Base-by-base conservation (phyloP, 2,329 filamentous ascomycete genomes). In the Chrysoporthe deuterocubensis region DNA sequence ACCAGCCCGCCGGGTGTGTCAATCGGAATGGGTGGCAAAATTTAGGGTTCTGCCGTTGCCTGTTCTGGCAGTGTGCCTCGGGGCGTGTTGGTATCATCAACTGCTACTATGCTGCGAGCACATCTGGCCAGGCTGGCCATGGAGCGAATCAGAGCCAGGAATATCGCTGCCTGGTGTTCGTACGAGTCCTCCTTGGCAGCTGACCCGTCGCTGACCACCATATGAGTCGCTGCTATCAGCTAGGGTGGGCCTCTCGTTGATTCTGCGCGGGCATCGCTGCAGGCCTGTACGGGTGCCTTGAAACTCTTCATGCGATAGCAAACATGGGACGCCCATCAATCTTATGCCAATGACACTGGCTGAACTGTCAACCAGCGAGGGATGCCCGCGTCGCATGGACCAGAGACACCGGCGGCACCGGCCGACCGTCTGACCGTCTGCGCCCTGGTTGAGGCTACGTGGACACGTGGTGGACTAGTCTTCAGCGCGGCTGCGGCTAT, bases 181-280 rank as follows among this genome's bases (percentile, higher is more conserved):
- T 26, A 32, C 13, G 26, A 54, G 50, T 8, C 8, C 21, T 5
- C 32, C 21, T 32, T 32, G 50, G 50, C 50, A 26, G 50, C 50
- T 34, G 50, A 54, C 21, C 3, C 6, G 6, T 42, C 9, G 37
- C 57, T 43, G n/a, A 60, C 42, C 34, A 43, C 57, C 57, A 26
- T 43, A 44, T 42, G 57, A 60, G 57, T 60, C 57, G 18, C 13
- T 43, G 37, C 40, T 60, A n/a, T 40, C n/a, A 40, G 57, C 57
- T 32, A 40, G 18, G 6, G 18, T 60, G 57, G 37, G 57, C 26
- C 26, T 16, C 46, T 21, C 46, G 46, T 21, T 26, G 50, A 7
- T 14, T 32, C 32, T 13, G 32, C 21, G 40, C 16, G 57, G 37
- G 14, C 57, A 44, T 21, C n/a, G 34, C n/a, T 60, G 57, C 57